Evolutionary conservation across 768 basidiomycete genomes (phyloP).

Genomic region (Antrodiella citrinella): DNA sequence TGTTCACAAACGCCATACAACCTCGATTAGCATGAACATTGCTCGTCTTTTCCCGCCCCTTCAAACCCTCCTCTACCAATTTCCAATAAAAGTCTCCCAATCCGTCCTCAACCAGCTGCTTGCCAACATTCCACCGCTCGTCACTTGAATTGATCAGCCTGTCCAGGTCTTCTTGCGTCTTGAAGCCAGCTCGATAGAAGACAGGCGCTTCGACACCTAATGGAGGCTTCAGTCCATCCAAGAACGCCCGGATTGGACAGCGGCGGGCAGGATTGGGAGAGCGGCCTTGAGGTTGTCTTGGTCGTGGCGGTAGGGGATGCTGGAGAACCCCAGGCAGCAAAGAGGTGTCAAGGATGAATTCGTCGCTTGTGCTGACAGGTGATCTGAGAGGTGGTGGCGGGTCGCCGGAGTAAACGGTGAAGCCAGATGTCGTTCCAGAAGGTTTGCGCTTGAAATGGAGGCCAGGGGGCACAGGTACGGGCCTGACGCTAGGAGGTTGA

Average conservation of each 20-base stretch:
- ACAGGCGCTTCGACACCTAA: not conserved
- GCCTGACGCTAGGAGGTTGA: not conserved
- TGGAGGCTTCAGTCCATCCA: not conserved
- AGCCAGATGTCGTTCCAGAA: not conserved
- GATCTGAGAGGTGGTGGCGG: not conserved
- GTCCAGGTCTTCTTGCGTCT: not conserved
- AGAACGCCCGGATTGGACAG: not conserved
- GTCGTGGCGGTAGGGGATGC: not conserved
- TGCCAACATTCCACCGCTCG: not conserved
- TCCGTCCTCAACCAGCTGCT: not conserved
- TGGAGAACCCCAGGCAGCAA: not conserved
- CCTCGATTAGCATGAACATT: too few relatives aligned
- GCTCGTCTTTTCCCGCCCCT: not conserved
- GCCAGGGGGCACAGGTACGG: too few relatives aligned
- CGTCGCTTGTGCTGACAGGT: not conserved
- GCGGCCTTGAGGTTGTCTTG: not conserved
- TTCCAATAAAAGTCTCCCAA: not conserved
- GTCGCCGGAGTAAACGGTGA: too few relatives aligned
- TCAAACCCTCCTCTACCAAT: not conserved
- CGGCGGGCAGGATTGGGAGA: not conserved
- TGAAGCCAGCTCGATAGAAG: not conserved
- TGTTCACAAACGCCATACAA: too few relatives aligned
- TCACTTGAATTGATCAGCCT: not conserved
- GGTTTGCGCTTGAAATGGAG: not conserved
- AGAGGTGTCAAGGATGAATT: not conserved